These are phyloP conservation scores for Termitomyces eurrhizus DNA, from an alignment of 768 basidiomycete species.

Conservation along the genomic window DNA sequence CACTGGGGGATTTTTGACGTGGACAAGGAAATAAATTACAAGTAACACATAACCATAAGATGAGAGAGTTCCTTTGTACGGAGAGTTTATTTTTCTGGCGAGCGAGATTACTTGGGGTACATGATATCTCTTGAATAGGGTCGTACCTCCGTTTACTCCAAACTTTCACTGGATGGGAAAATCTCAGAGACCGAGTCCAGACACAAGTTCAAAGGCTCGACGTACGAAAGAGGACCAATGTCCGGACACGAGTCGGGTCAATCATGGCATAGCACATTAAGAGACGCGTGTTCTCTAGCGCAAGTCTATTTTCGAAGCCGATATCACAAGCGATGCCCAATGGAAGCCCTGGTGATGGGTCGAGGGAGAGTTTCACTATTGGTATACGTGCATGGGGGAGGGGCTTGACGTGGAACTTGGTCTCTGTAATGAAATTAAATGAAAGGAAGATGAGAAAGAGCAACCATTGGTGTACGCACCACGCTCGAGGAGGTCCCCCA, in stretches of 20 bases:
- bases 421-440: conserved; percentile 49
- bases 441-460: not conserved
- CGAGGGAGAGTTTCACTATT: conserved; percentile 94
- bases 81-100: conserved; percentile 93
- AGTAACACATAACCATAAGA: conserved; percentile 98
- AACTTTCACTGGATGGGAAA: conserved; percentile 74
- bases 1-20: conserved; percentile 96
- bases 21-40: conserved; percentile 96
- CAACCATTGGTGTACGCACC: conserved; percentile 47
- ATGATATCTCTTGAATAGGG: not conserved
- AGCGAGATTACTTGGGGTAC: conserved; percentile 4
- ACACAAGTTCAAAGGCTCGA: conserved; percentile 19
- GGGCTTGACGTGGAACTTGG: conserved; percentile 94
- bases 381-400: conserved; percentile 97
- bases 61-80: conserved; percentile 93
- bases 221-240: conserved; percentile 94
- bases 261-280: conserved; percentile 97
- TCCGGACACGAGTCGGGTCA: conserved; percentile 90
- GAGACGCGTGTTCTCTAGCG: conserved; percentile 93
- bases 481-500: conserved; percentile 89
- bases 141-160: conserved; percentile 91
- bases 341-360: conserved; percentile 77
- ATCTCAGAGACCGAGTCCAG: conserved; percentile 13
- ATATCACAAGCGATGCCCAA: conserved; percentile 97
- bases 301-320: conserved; percentile 96